These are phyloP conservation scores for Malus hybrid DNA, from an alignment of 331 rosid genomes.

Conservation along the genomic window DNA sequence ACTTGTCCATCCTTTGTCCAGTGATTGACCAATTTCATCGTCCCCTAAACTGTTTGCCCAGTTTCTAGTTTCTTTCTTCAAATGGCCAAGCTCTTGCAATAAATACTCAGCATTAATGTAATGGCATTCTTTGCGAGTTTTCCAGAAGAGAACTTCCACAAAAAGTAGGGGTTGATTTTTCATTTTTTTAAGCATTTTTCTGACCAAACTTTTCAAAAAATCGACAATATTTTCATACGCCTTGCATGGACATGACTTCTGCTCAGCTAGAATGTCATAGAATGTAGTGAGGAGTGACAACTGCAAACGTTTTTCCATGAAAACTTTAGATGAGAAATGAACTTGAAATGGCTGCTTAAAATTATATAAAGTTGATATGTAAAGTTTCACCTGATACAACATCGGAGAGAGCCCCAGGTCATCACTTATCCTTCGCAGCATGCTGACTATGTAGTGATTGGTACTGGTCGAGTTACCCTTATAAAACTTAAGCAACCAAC, in stretches of 20 bases:
- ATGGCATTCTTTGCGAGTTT: conserved; percentile 87
- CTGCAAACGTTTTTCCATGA: conserved; percentile 34
- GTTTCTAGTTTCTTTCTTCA: conserved; percentile 43
- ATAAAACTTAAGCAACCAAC: conserved; percentile 97
- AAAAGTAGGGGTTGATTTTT: conserved; percentile 85
- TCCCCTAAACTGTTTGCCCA: conserved; percentile 37
- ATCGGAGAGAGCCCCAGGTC: conserved; percentile 84
- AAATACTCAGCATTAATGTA: conserved; percentile 78
- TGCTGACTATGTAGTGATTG: conserved; percentile 71
- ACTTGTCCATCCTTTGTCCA: conserved; percentile 36
- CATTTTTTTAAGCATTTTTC: conserved; percentile 83
- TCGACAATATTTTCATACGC: conserved; percentile 53
- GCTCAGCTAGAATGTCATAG: conserved; percentile 71
- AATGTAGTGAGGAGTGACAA: conserved; percentile 71
- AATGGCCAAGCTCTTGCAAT: conserved; percentile 70
- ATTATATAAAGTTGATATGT: not conserved
- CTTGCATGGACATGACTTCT: conserved; percentile 57
- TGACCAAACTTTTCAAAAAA: conserved; percentile 58
- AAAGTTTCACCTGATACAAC: conserved; percentile 76
- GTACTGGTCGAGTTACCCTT: conserved; percentile 66
- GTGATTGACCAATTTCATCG: conserved; percentile 44
- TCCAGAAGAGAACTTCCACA: conserved; percentile 89
- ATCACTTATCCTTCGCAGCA: conserved; percentile 63
- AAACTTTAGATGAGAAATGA: not conserved
- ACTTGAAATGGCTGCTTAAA: not conserved